phyloP scores from a whole-genome alignment of 2,329 filamentous ascomycete genomes.

The Neofusicoccum laricinum region DNA sequence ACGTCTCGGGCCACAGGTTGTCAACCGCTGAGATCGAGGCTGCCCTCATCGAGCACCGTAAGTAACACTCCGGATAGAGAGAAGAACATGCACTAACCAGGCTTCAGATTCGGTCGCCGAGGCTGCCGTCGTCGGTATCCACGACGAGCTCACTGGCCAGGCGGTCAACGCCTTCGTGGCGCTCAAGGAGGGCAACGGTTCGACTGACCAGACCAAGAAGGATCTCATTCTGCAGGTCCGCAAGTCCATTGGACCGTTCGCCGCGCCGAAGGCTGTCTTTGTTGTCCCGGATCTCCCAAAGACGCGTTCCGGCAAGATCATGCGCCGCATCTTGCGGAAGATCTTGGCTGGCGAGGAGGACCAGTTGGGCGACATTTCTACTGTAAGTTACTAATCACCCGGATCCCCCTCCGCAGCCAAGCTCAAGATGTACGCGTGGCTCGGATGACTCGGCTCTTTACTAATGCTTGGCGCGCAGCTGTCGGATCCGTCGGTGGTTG shows the following conservation, averaged over 20 bases:
- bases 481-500: constrained; percentile 84
- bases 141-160: constrained; percentile 93
- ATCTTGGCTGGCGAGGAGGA: constrained; percentile 96
- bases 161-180: constrained; percentile 96
- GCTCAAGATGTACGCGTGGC: constrained; percentile 5
- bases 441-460: constrained; percentile 8
- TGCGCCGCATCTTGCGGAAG: constrained; percentile 95
- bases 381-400: constrained; percentile 56
- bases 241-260: constrained; percentile 96
- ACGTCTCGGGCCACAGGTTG: constrained; percentile 92
- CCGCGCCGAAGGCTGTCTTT: constrained; percentile 89
- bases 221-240: constrained; percentile 92
- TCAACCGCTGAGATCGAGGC: constrained; percentile 98
- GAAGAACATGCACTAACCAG: constrained; percentile 21
- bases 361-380: constrained; percentile 88
- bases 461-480: constrained; percentile 53
- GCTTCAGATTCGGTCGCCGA: constrained; percentile 71
- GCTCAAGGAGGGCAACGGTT: constrained; percentile 79
- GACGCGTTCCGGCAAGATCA: constrained; percentile 97
- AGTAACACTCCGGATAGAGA: constrained; percentile 21
- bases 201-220: constrained; percentile 79
- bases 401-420: not conserved
- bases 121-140: constrained; percentile 89
- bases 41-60: constrained; percentile 85
- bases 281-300: constrained; percentile 93